A percentile compares a stretch with the other conserved stretches of the same genome.
Evolutionary conservation across 495 filamentous ascomycete species (phyloP).

Genomic region (Xylaria acuta): DNA sequence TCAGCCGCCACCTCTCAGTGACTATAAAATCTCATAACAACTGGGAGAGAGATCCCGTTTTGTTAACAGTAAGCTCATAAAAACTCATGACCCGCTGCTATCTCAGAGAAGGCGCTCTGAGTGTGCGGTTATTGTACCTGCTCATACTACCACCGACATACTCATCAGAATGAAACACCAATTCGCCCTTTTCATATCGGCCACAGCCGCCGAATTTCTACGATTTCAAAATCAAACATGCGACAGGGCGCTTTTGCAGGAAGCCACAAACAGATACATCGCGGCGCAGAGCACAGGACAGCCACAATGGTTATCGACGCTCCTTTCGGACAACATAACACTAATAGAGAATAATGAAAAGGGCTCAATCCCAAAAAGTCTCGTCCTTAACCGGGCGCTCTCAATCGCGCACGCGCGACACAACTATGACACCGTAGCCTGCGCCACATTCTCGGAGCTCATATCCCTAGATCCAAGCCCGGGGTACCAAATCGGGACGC

Average conservation of each 20-base stretch:
- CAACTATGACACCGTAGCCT: slow-evolving; percentile 32
- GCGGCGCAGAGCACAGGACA: slow-evolving; percentile 31
- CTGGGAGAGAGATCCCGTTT: neutral
- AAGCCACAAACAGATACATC: slow-evolving; percentile 28
- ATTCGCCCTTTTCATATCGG: neutral
- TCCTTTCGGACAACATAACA: slow-evolving; percentile 30
- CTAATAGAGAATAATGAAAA: slow-evolving; percentile 32
- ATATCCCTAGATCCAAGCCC: slow-evolving; percentile 25
- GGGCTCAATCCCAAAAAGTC: slow-evolving; percentile 4
- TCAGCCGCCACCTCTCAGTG: neutral
- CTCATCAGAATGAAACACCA: neutral
- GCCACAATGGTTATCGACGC: slow-evolving; percentile 19
- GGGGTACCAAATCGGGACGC: slow-evolving; percentile 34
- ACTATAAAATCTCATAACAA: neutral
- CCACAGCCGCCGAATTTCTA: neutral
- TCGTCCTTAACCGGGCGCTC: slow-evolving; percentile 22
- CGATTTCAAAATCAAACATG: slow-evolving; percentile 13
- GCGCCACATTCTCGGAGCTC: slow-evolving; percentile 35
- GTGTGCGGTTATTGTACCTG: neutral
- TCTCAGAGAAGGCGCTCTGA: neutral
- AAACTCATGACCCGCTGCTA: neutral
- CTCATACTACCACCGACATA: neutral
- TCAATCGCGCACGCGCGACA: slow-evolving; percentile 34
- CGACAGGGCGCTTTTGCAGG: slow-evolving; percentile 20
- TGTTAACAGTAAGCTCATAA: neutral